Base-by-base conservation (phyloP, 75 land plant species). In the Picea sitchensis region DNA sequence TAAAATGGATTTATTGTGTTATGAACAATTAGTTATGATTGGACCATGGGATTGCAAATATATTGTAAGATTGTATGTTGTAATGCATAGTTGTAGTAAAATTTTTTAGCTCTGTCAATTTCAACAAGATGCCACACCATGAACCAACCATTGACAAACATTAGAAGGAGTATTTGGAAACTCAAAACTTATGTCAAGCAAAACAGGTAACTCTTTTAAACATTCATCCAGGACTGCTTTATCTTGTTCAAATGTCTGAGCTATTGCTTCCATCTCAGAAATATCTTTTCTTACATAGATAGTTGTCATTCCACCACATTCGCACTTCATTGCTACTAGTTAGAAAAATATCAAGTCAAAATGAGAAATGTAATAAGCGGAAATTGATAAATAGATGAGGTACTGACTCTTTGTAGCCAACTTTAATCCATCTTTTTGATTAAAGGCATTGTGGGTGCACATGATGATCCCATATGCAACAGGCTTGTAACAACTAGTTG, bases 221-320 rank as follows among this genome's bases (percentile, higher is more conserved):
- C 82, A 80, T 79, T 86, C 86, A 20, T 83, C 72, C 18, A 87
- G 20, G 30, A 89, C 68, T 54, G 77, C 86, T 23, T 85, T 81
- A 63, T 94, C 92, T 61, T 77, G 63, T 81, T 92, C 94, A 84
- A 91, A 94, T 47, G 77, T 82, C 85, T 81, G 83, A 26, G 91
- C 86, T 51, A 74, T 86, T 59, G 85, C 82, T 81, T 92, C 93
- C 89, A 94, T 82, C 77, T 89, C 87, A 30, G 65, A 60, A 12
- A 92, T 68, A 71, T 89, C 83, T 59, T 88, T 87, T 65, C 97
- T 90, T 32, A 89, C 23, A 75, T 51, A 83, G 15, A 92, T 38
- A 31, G 84, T 76, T 36, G 68, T 63, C 54, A n/a, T 32, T 68
- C 69, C 38, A 1, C 93, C 92, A 90, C 96, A 94, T 32, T 73